phyloP scores from a whole-genome alignment of 2,329 filamentous ascomycete genomes.

The Colletotrichum limetticola region DNA sequence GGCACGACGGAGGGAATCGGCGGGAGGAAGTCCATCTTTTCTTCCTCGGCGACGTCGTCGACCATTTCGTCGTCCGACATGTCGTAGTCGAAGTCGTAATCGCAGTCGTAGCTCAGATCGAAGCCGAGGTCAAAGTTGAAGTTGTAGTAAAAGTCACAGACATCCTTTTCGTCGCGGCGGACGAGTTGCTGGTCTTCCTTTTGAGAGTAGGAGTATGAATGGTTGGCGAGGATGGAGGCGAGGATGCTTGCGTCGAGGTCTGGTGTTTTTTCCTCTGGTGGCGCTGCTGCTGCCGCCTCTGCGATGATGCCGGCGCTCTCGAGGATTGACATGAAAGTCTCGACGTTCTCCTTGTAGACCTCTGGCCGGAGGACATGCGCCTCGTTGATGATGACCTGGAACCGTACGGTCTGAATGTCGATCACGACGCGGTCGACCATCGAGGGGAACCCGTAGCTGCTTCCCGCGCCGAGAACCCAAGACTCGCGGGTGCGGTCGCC shows the following conservation, averaged over 20 bases:
- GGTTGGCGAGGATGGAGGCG: too few species aligned
- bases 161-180: constrained; percentile 10
- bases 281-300: background rate
- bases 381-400: constrained; percentile 52
- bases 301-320: background rate
- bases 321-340: constrained; percentile 41
- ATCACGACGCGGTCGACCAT: constrained; percentile 47
- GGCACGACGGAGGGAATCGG: constrained; percentile 35
- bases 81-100: background rate
- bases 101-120: constrained; percentile 10
- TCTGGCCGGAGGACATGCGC: constrained; percentile 45
- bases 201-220: background rate
- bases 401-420: constrained; percentile 52
- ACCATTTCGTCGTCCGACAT: constrained; percentile 21
- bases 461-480: constrained; percentile 49
- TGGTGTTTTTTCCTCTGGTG: background rate
- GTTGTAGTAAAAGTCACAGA: constrained; percentile 25
- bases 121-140: constrained; percentile 31
- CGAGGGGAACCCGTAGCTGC: constrained; percentile 46
- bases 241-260: too few species aligned
- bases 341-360: constrained; percentile 46
- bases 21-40: constrained; percentile 11
- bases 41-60: background rate
- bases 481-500: constrained; percentile 49
- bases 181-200: background rate